Conservation (phyloP, 805 yeast genomes). For the Wickerhamiella galacta region DNA sequence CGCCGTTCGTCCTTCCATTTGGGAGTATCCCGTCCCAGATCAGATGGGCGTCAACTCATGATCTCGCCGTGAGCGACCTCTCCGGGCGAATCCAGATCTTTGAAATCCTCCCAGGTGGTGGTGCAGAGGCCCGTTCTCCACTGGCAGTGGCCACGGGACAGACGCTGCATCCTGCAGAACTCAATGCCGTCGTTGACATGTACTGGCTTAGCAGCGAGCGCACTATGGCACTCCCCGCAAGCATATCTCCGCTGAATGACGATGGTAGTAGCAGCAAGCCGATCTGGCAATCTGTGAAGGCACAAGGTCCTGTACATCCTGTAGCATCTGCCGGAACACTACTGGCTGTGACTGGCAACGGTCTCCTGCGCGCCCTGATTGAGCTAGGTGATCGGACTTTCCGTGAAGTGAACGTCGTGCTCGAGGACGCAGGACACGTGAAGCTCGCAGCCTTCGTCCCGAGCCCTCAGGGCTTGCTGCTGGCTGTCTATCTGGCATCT, state of each 20-base stretch:
- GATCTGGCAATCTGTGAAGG: conserved; percentile 30
- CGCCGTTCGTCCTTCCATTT: conserved; percentile 27
- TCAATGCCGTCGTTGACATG: conserved; percentile 30
- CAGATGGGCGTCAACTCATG: conserved; percentile 65
- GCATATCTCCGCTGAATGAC: conserved; percentile 11
- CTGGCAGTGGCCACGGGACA: conserved; percentile 15
- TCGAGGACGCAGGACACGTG: conserved; percentile 14
- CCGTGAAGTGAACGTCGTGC: conserved; percentile 13
- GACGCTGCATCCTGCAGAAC: conserved; percentile 15
- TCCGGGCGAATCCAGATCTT: conserved; percentile 47
- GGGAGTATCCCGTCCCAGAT: conserved; percentile 23
- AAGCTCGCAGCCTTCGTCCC: conserved; percentile 16
- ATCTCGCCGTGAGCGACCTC: conserved; percentile 63
- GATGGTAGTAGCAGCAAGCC: conserved; percentile 10
- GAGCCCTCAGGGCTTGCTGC: conserved; percentile 15
- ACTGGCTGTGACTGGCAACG: conserved; percentile 45
- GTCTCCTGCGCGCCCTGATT: conserved; percentile 40
- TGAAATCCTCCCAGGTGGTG: conserved; percentile 15
- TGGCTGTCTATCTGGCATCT: conserved; percentile 16
- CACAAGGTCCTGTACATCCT: conserved; percentile 54
- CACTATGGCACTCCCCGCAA: conserved; percentile 25
- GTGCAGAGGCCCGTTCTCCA: conserved; percentile 10
- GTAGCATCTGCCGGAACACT: conserved; percentile 52
- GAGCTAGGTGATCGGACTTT: conserved; percentile 24
- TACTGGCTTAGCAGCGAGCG: conserved; percentile 67